phyloP scores from a whole-genome alignment of 345 rosid genomes.

The Firmiana major region DNA sequence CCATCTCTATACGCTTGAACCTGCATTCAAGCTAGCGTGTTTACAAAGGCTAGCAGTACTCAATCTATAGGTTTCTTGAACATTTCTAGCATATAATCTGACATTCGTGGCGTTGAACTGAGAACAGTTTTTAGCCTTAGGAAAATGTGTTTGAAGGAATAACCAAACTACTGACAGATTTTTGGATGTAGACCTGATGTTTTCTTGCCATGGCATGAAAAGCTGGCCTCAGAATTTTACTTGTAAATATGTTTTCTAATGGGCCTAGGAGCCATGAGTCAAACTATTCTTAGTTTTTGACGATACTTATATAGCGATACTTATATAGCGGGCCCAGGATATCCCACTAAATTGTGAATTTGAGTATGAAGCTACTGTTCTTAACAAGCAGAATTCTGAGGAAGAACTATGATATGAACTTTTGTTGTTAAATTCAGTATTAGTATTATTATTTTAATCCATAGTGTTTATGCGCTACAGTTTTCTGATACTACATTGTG shows the following conservation, averaged over 20 bases:
- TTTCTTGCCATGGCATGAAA: background rate
- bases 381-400: background rate
- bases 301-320: background rate
- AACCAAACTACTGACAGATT: background rate
- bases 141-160: background rate
- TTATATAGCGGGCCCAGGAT: background rate
- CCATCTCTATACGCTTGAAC: background rate
- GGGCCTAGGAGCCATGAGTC: background rate
- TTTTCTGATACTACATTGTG: constrained; percentile 6
- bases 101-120: no score
- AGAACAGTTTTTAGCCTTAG: background rate
- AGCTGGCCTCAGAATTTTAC: background rate
- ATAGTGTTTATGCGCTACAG: background rate
- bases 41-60: background rate
- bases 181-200: background rate
- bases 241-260: background rate
- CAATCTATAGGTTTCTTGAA: background rate
- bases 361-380: background rate
- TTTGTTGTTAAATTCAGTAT: background rate
- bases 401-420: background rate
- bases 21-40: background rate
- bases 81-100: background rate
- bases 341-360: background rate
- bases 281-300: background rate
- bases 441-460: background rate